These are phyloP conservation scores for Anthracocystis panici-leucophaei DNA, from an alignment of 1,284 basidiomycete species.

Conservation along the genomic window DNA sequence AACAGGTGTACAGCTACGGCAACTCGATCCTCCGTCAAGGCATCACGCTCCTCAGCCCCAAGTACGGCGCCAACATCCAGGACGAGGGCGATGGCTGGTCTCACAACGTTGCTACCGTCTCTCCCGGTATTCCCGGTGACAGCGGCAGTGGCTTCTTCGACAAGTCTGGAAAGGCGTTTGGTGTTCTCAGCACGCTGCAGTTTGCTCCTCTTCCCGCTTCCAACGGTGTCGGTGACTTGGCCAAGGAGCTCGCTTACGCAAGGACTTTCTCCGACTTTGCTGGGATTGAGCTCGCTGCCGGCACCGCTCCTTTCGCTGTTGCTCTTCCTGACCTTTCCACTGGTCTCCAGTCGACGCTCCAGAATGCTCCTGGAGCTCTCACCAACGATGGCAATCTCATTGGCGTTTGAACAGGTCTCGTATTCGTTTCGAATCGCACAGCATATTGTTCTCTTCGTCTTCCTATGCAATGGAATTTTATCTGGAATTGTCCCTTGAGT, in stretches of 20 bases:
- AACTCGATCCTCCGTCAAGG: conserved; percentile 58
- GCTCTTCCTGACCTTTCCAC: conserved; percentile 33
- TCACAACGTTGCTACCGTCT: conserved; percentile 41
- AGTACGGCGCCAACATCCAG: conserved; percentile 51
- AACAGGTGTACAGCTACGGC: conserved; percentile 55
- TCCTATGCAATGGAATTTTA: neutral
- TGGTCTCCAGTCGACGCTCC: conserved; percentile 23
- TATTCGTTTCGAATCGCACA: neutral
- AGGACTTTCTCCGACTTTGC: conserved; percentile 47
- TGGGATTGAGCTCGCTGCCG: conserved; percentile 42
- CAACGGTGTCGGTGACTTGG: conserved; percentile 53
- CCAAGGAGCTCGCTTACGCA: conserved; percentile 47
- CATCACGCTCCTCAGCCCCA: conserved; percentile 48
- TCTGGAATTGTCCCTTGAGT: neutral
- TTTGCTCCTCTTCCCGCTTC: conserved; percentile 47
- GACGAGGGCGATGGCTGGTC: conserved; percentile 53
- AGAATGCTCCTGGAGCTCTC: conserved; percentile 12
- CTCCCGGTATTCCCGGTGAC: conserved; percentile 57
- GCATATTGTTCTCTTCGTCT: neutral
- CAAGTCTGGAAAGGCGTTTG: conserved; percentile 44
- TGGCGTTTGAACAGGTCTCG: neutral
- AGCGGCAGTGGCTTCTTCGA: conserved; percentile 52
- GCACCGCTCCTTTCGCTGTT: conserved; percentile 50
- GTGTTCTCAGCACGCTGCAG: conserved; percentile 50
- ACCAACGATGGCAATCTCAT: conserved; percentile 3